A percentile compares a stretch with the other conserved stretches of the same genome.
Evolutionary conservation across 768 basidiomycete genomes (phyloP).

Genomic region (Strobilomyces confusus): DNA sequence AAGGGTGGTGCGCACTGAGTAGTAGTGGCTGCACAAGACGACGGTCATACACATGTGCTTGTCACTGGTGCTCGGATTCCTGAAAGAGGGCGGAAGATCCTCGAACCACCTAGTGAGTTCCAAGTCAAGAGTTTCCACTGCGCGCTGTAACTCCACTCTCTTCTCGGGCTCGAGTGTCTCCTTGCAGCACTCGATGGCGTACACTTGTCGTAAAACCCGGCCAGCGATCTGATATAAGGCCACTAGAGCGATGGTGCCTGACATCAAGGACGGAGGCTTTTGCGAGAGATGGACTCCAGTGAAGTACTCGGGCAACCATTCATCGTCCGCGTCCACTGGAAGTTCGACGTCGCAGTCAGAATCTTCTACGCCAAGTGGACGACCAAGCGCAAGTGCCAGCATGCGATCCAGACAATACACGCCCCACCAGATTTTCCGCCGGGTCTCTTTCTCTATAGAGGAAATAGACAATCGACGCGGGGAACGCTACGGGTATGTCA

Average conservation of each 20-base stretch:
- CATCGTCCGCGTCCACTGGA: conserved; percentile 82
- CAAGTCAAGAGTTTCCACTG: conserved; percentile 73
- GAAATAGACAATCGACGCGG: conserved; percentile 67
- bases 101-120: conserved; percentile 84
- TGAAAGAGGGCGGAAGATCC: conserved; percentile 68
- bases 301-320: conserved; percentile 67
- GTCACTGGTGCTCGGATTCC: conserved; percentile 66
- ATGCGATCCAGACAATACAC: conserved; percentile 89
- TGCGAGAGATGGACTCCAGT: conserved; percentile 55
- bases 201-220: conserved; percentile 76
- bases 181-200: conserved; percentile 73
- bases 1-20: conserved; percentile 80
- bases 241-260: conserved; percentile 71
- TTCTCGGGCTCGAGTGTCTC: conserved; percentile 71
- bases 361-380: conserved; percentile 86
- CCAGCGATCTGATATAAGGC: conserved; percentile 83
- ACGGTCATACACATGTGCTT: conserved; percentile 84
- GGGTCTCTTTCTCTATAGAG: conserved; percentile 82
- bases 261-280: conserved; percentile 68
- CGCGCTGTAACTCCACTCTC: conserved; percentile 69
- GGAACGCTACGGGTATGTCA: conserved; percentile 57
- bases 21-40: conserved; percentile 85
- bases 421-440: conserved; percentile 92
- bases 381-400: conserved; percentile 86
- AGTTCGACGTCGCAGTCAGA: conserved; percentile 87